Evolutionary conservation across 2,329 filamentous ascomycete genomes (phyloP).

Genomic region (Neurospora sp.): DNA sequence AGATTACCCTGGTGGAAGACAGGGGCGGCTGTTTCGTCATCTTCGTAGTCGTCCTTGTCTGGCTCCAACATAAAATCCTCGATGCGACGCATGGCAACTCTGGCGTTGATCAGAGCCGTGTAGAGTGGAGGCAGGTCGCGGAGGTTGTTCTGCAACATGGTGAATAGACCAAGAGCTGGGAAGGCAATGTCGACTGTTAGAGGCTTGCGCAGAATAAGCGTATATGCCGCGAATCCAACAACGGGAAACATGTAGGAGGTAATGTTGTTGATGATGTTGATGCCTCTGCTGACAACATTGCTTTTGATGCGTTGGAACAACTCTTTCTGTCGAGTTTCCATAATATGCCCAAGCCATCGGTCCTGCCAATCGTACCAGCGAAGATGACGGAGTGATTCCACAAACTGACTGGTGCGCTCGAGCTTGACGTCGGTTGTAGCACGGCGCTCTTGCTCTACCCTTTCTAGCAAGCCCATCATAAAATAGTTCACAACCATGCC

Average conservation of each 20-base stretch:
- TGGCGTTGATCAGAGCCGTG: slow-evolving; percentile 68
- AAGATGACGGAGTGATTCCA: slow-evolving; percentile 74
- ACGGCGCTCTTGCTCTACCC: slow-evolving; percentile 62
- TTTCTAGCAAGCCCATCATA: slow-evolving; percentile 56
- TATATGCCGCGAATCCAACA: slow-evolving; percentile 73
- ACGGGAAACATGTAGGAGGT: slow-evolving; percentile 70
- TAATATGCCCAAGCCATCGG: slow-evolving; percentile 61
- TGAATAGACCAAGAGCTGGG: slow-evolving; percentile 73
- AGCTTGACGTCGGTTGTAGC: slow-evolving; percentile 67
- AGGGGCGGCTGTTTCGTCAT: slow-evolving; percentile 18
- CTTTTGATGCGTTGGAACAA: slow-evolving; percentile 55
- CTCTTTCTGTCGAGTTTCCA: slow-evolving; percentile 59
- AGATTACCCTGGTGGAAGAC: slow-evolving; percentile 14
- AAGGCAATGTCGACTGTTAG: slow-evolving; percentile 77
- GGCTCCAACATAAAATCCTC: slow-evolving; percentile 82
- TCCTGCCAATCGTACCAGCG: slow-evolving; percentile 78
- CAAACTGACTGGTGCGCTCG: slow-evolving; percentile 74
- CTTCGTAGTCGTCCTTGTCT: slow-evolving; percentile 51
- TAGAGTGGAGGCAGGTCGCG: slow-evolving; percentile 68
- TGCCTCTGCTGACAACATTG: slow-evolving; percentile 50
- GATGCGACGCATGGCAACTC: slow-evolving; percentile 72
- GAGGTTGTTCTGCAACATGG: slow-evolving; percentile 62
- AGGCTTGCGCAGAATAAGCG: slow-evolving; percentile 55
- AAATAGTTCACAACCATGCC: slow-evolving; percentile 62
- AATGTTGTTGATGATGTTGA: slow-evolving; percentile 60